Conservation (phyloP, 2,329 filamentous ascomycete genomes). For the Neofusicoccum sp. region DNA sequence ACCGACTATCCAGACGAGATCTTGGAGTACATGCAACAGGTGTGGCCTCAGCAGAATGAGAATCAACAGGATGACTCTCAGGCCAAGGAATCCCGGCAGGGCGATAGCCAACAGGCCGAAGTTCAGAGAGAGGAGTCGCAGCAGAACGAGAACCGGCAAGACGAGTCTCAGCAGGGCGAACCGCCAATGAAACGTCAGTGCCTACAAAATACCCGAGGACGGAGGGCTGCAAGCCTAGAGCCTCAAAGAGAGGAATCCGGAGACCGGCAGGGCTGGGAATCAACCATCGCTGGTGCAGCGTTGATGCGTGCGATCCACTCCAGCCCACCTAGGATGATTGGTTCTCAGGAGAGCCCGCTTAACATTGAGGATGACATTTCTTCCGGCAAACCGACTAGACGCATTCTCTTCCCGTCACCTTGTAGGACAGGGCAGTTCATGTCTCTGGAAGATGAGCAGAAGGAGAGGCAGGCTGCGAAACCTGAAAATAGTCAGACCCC, state of each 20-base stretch:
- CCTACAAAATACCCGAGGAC: not conserved
- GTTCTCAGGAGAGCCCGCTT: conserved; percentile 47
- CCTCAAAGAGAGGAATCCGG: not conserved
- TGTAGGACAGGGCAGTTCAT: conserved; percentile 63
- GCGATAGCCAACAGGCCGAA: too few species aligned
- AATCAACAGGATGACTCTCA: not conserved
- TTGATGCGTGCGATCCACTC: conserved; percentile 59
- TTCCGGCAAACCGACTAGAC: conserved; percentile 59
- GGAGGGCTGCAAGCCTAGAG: conserved; percentile 10
- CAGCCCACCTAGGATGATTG: conserved; percentile 55
- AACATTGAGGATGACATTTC: conserved; percentile 53
- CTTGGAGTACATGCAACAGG: conserved; percentile 3
- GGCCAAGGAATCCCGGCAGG: not conserved
- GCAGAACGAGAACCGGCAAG: conserved; percentile 27
- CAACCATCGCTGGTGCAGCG: conserved; percentile 29
- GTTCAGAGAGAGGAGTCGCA: not conserved
- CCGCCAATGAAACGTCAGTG: conserved; percentile 31
- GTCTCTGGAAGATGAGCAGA: conserved; percentile 47
- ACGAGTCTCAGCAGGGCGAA: conserved; percentile 33
- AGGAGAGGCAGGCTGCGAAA: conserved; percentile 19
- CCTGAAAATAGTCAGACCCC: conserved; percentile 32
- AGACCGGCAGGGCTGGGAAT: not conserved
- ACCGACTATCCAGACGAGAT: conserved; percentile 14
- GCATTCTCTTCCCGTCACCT: conserved; percentile 75
- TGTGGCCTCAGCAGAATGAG: not conserved